A percentile compares a stretch with the other conserved stretches of the same genome.
phyloP scores from a whole-genome alignment of 257 asterid species.

The Nicotiana knightiana region DNA sequence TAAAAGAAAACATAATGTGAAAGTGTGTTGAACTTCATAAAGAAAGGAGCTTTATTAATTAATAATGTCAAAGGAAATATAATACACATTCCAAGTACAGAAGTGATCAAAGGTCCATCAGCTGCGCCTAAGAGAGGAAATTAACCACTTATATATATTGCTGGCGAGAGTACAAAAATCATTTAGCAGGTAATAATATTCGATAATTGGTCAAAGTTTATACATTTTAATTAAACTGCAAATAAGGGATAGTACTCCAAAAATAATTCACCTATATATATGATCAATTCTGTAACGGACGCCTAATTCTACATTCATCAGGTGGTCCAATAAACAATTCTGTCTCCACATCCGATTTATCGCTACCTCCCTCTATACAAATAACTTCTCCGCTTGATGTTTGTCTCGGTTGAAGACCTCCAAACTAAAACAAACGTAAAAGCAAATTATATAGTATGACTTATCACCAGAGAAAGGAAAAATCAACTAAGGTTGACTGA shows the following conservation, averaged over 20 bases:
- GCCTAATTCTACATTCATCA: constrained; percentile 45
- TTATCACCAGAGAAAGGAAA: neutral
- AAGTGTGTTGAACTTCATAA: neutral
- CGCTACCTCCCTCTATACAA: constrained; percentile 48
- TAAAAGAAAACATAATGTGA: neutral
- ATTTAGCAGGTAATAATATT: neutral
- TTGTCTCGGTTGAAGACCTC: constrained; percentile 23
- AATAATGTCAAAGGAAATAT: neutral
- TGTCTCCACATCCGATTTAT: constrained; percentile 80
- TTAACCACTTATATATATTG: neutral
- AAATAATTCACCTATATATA: neutral
- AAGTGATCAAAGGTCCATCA: neutral
- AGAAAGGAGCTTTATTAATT: neutral
- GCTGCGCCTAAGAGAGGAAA: neutral
- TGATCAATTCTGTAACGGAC: neutral
- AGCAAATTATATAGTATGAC: neutral
- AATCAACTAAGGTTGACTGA: too few species aligned
- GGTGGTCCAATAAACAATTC: constrained; percentile 82
- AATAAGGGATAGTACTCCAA: too few species aligned
- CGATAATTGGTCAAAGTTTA: neutral
- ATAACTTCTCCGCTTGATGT: constrained; percentile 21
- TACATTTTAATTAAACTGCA: too few species aligned
- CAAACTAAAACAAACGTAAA: constrained; percentile 27
- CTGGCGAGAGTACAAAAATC: neutral
- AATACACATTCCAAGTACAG: neutral